phyloP scores from a whole-genome alignment of 495 filamentous ascomycete genomes.

The Tuber borchii region DNA sequence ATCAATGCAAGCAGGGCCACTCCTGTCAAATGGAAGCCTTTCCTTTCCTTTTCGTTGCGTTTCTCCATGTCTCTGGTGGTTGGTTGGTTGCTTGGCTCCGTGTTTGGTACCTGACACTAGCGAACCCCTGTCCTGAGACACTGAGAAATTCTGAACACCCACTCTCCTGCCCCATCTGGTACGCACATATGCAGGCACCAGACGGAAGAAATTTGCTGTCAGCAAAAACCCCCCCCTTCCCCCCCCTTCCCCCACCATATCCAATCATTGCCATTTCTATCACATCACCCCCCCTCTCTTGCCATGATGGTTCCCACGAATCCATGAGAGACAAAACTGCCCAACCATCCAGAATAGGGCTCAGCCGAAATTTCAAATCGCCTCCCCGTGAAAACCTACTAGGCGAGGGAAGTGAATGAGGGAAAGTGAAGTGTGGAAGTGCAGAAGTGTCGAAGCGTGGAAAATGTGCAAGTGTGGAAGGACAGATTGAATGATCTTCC shows the following conservation, averaged over 20 bases:
- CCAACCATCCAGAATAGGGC: not conserved
- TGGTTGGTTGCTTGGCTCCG: not conserved
- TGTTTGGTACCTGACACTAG: not conserved
- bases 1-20: not conserved
- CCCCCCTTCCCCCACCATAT: not conserved
- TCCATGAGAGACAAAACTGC: not conserved
- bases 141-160: not conserved
- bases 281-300: not conserved
- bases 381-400: not conserved
- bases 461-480: not conserved
- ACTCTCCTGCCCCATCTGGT: not conserved
- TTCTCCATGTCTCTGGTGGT: not conserved
- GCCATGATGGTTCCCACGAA: not conserved
- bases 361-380: not conserved
- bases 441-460: too few species aligned
- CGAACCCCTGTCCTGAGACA: constrained; percentile 4
- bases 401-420: not conserved
- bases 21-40: not conserved
- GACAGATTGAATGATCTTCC: constrained; percentile 1
- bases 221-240: not conserved
- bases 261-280: not conserved
- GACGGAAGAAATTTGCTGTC: not conserved
- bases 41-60: not conserved
- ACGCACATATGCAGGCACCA: not conserved
- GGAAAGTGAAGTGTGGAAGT: not conserved